Conservation (phyloP, 2,329 filamentous ascomycete species). For the Chaetomiaceae sp. region DNA sequence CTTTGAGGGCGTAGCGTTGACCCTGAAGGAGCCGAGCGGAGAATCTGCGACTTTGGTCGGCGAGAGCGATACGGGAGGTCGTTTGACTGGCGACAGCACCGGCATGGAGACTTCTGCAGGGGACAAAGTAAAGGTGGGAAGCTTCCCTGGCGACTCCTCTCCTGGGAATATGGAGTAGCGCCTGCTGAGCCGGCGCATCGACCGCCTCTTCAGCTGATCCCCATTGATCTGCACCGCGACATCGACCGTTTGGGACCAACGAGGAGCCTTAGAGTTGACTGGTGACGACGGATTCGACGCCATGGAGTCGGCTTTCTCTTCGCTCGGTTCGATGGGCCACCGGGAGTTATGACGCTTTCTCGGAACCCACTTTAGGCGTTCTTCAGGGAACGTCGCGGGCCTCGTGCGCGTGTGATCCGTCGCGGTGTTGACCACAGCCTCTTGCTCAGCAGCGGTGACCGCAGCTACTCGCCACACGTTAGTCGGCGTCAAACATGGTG, state of each 20-base stretch:
- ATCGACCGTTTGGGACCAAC: conserved; percentile 12
- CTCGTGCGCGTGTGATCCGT: background rate
- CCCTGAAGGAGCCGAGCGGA: conserved; percentile 23
- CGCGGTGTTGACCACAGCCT: background rate
- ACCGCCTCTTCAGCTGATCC: conserved; percentile 22
- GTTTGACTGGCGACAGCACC: conserved; percentile 19
- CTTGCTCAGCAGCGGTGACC: conserved; percentile 12
- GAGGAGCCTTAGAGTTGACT: conserved; percentile 20
- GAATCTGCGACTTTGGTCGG: conserved; percentile 25
- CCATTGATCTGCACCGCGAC: conserved; percentile 15
- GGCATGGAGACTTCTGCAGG: conserved; percentile 11
- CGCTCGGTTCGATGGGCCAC: conserved; percentile 25
- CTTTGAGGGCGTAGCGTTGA: conserved; percentile 25
- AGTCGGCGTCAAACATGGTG: background rate
- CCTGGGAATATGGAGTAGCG: conserved; percentile 23
- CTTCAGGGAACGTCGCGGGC: conserved; percentile 21
- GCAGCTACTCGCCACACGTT: conserved; percentile 7
- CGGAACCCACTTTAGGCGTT: conserved; percentile 23
- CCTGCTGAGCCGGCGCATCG: conserved; percentile 26
- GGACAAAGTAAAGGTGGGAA: conserved; percentile 14
- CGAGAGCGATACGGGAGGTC: conserved; percentile 13
- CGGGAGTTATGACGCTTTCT: conserved; percentile 31
- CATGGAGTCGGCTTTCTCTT: conserved; percentile 9
- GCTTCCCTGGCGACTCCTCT: conserved; percentile 19
- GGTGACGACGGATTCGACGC: conserved; percentile 23